A percentile compares a stretch with the other conserved stretches of the same genome.
Evolutionary conservation across 495 filamentous ascomycete genomes (phyloP).

Genomic region (Penicillium bovifimosum): DNA sequence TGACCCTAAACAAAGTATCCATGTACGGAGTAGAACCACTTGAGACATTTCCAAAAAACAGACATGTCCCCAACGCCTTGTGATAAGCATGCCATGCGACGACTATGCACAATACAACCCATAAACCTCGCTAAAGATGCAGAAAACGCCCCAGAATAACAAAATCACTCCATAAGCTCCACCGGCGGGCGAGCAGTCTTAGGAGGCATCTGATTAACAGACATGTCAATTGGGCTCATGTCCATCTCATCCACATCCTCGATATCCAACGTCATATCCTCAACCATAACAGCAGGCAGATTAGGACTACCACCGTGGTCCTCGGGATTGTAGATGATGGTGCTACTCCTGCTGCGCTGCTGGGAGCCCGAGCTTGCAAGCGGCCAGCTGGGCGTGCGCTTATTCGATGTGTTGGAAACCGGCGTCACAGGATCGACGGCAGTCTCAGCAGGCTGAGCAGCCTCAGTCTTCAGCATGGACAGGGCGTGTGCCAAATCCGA

Average conservation of each 20-base stretch:
- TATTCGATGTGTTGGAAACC: slow-evolving; percentile 34
- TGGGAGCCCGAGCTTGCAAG: slow-evolving; percentile 19
- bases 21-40: neutral
- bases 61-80: slow-evolving; percentile 5
- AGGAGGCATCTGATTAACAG: slow-evolving; percentile 51
- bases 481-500: slow-evolving; percentile 81
- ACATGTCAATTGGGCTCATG: slow-evolving; percentile 40
- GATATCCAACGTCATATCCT: slow-evolving; percentile 70
- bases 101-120: slow-evolving; percentile 11
- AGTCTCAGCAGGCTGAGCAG: slow-evolving; percentile 12
- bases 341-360: slow-evolving; percentile 56
- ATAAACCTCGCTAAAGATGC: slow-evolving; percentile 15
- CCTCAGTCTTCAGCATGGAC: slow-evolving; percentile 53
- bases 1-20: neutral
- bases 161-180: slow-evolving; percentile 67
- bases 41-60: neutral
- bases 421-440: slow-evolving; percentile 31
- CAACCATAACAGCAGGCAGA: slow-evolving; percentile 84
- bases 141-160: slow-evolving; percentile 8
- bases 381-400: slow-evolving; percentile 39
- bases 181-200: slow-evolving; percentile 85
- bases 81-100: neutral
- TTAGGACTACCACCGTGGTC: slow-evolving; percentile 70
- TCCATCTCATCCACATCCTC: slow-evolving; percentile 25
- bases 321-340: slow-evolving; percentile 68